Percentiles rank a stretch among this genome's conserved stretches.
These are phyloP conservation scores for Hygrophorus russula DNA, from an alignment of 768 basidiomycete species.

Conservation along the genomic window DNA sequence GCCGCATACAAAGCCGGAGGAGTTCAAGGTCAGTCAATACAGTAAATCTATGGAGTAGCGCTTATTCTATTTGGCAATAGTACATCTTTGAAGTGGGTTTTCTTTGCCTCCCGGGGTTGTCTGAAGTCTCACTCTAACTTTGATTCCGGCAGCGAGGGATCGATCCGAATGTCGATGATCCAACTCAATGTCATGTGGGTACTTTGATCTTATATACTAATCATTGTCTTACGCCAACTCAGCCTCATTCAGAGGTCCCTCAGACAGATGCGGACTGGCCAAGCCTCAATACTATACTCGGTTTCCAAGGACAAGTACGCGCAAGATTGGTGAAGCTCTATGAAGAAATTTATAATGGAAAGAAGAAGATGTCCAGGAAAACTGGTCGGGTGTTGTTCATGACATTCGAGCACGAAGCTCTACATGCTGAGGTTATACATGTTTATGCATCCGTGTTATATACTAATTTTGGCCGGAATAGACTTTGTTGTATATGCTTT, in stretches of 20 bases:
- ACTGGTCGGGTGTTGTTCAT: conserved; percentile 78
- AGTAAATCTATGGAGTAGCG: conserved; percentile 7
- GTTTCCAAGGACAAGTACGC: conserved; percentile 72
- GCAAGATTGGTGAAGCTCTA: conserved; percentile 65
- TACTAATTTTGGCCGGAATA: background rate
- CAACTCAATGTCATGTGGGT: conserved; percentile 73
- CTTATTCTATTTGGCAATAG: conserved; percentile 21
- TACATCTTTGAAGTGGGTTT: conserved; percentile 60
- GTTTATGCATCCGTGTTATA: background rate
- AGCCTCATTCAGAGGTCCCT: conserved; percentile 90
- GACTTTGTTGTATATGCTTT: conserved; percentile 91
- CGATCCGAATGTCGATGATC: conserved; percentile 90
- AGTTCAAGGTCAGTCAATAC: conserved; percentile 46
- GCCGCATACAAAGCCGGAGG: conserved; percentile 73
- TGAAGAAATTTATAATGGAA: conserved; percentile 46
- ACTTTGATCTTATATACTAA: background rate
- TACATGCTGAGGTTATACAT: conserved; percentile 53
- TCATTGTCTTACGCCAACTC: conserved; percentile 1
- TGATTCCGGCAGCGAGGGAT: conserved; percentile 67
- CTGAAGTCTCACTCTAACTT: background rate
- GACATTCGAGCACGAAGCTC: conserved; percentile 83
- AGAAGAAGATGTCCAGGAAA: conserved; percentile 45
- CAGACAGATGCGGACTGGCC: conserved; percentile 81
- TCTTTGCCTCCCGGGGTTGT: background rate
- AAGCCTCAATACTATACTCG: conserved; percentile 49